phyloP scores from a whole-genome alignment of 495 filamentous ascomycete species.

The Annulohypoxylon moriforme region DNA sequence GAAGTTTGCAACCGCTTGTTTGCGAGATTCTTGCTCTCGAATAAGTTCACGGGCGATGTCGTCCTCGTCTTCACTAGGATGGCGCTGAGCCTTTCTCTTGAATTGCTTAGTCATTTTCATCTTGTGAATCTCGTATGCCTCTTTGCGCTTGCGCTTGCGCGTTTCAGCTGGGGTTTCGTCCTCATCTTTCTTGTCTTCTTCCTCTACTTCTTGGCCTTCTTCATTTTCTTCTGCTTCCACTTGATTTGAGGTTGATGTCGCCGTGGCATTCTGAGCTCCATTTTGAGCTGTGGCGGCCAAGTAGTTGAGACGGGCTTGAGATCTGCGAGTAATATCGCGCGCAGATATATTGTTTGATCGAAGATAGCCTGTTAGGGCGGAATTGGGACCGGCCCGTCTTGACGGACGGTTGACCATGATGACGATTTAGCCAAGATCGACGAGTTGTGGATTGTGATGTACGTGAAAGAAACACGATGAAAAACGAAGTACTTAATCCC shows the following conservation, averaged over 20 bases:
- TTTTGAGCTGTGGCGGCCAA: too few species aligned
- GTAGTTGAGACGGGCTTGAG: too few species aligned
- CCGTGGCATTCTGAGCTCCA: not conserved
- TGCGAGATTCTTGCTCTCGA: not conserved
- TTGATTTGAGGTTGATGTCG: slow-evolving; percentile 7
- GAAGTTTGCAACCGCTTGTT: slow-evolving; percentile 67
- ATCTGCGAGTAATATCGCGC: not conserved
- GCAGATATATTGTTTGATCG: not conserved
- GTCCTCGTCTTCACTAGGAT: slow-evolving; percentile 56
- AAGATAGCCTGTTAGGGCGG: not conserved
- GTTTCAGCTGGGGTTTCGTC: slow-evolving; percentile 40
- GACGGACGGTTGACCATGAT: not conserved
- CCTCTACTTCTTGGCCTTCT: slow-evolving; percentile 42
- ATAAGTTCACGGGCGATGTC: slow-evolving; percentile 66
- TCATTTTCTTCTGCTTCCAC: slow-evolving; percentile 47
- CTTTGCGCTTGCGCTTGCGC: slow-evolving; percentile 60
- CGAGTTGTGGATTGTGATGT: not conserved
- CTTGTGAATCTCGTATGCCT: slow-evolving; percentile 73
- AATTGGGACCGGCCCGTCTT: not conserved
- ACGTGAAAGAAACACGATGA: not conserved
- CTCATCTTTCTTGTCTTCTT: slow-evolving; percentile 4
- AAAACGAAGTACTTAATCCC: not conserved
- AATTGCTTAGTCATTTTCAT: slow-evolving; percentile 83
- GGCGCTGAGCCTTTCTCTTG: slow-evolving; percentile 60
- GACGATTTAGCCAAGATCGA: not conserved